Percentiles rank a stretch among this genome's conserved stretches.
Conservation (phyloP, 2,329 filamentous ascomycete species). For the Acrodontium crateriforme region DNA sequence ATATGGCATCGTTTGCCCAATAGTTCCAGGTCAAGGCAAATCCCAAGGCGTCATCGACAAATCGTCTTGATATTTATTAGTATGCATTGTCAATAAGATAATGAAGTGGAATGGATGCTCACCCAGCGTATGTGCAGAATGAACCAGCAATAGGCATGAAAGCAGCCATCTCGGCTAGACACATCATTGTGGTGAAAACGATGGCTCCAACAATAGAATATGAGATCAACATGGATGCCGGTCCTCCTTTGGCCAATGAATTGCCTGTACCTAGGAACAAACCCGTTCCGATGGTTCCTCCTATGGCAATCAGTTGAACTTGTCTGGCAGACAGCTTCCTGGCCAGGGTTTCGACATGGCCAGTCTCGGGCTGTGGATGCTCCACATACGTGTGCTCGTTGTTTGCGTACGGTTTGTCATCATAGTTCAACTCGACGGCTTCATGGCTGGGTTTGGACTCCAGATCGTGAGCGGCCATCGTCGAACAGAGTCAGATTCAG, state of each 20-base stretch:
- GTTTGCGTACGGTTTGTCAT: no score
- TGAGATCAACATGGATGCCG: conserved; percentile 21
- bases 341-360: no score
- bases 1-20: background rate
- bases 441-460: no score
- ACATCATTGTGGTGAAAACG: conserved; percentile 21
- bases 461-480: no score
- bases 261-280: conserved; percentile 22
- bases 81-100: conserved; percentile 24
- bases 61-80: conserved; percentile 23
- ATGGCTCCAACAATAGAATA: conserved; percentile 21
- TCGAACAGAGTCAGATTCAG: no score
- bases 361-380: no score
- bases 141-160: conserved; percentile 23
- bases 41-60: conserved; percentile 21
- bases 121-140: conserved; percentile 18
- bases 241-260: conserved; percentile 20
- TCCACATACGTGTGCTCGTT: no score
- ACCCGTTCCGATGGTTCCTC: conserved; percentile 20
- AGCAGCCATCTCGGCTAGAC: conserved; percentile 23
- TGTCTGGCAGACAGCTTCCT: no score
- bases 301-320: conserved; percentile 95
- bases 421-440: no score
- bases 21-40: conserved; percentile 18
- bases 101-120: conserved; percentile 20